phyloP scores from a whole-genome alignment of 345 rosid species.

The Psidium friedrichsthalianum region DNA sequence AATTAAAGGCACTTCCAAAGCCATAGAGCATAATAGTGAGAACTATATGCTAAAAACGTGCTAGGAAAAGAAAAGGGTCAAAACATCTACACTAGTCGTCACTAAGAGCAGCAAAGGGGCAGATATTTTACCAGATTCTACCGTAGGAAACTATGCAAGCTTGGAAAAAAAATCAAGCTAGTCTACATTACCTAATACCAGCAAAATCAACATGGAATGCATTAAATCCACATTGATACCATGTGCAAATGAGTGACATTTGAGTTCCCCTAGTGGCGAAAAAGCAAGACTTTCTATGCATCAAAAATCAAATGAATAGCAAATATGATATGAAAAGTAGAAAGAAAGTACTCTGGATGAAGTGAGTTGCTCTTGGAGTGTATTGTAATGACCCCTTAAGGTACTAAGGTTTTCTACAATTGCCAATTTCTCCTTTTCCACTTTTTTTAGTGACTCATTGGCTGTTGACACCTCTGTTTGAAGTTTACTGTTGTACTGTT shows the following conservation, averaged over 20 bases:
- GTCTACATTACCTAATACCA: background rate
- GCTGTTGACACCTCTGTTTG: conserved; percentile 49
- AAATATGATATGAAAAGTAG: background rate
- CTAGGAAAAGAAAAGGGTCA: background rate
- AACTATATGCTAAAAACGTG: background rate
- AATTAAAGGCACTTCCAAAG: background rate
- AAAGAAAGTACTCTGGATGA: conserved; percentile 46
- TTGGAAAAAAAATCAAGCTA: background rate
- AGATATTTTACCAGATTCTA: background rate
- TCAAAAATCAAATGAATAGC: background rate
- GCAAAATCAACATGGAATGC: background rate
- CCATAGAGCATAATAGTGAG: background rate
- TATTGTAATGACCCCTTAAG: conserved; percentile 70
- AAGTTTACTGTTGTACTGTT: conserved; percentile 69
- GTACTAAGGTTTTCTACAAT: conserved; percentile 75
- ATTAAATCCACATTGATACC: background rate
- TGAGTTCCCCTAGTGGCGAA: background rate
- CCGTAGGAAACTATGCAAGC: background rate
- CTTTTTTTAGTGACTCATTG: conserved; percentile 48
- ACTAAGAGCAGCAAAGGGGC: background rate
- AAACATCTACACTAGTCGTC: background rate
- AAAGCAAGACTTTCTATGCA: background rate
- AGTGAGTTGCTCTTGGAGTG: conserved; percentile 71
- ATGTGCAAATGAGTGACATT: background rate
- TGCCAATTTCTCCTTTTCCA: conserved; percentile 70